phyloP scores from a whole-genome alignment of 768 basidiomycete genomes.

The Rhizopogon roseolus region DNA sequence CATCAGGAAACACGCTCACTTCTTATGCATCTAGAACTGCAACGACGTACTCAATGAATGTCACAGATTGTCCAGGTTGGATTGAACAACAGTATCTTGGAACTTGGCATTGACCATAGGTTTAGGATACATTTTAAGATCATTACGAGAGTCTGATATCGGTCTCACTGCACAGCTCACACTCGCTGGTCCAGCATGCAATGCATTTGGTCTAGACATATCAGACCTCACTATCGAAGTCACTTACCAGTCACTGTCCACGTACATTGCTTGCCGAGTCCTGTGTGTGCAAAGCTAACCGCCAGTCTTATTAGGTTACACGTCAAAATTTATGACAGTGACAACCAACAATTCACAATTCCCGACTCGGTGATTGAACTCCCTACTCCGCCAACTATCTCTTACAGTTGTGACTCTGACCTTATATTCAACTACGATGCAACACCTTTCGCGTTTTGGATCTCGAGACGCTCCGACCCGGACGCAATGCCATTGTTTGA shows the following conservation, averaged over 20 bases:
- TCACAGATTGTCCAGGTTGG: conserved; percentile 12
- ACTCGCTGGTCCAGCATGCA: conserved; percentile 49
- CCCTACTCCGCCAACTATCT: conserved; percentile 26
- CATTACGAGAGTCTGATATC: conserved; percentile 32
- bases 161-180: conserved; percentile 48
- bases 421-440: conserved; percentile 58
- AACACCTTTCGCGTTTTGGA: conserved; percentile 69
- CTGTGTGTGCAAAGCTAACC: neutral
- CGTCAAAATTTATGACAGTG: conserved; percentile 57
- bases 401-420: conserved; percentile 39
- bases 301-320: conserved; percentile 39
- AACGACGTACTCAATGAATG: conserved; percentile 2
- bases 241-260: conserved; percentile 47
- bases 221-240: conserved; percentile 52
- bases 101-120: neutral
- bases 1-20: neutral
- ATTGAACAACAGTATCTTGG: neutral
- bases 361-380: conserved; percentile 43
- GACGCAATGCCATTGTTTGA: conserved; percentile 54
- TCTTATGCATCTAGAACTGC: neutral
- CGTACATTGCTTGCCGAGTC: conserved; percentile 21
- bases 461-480: conserved; percentile 55
- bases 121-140: conserved; percentile 46
- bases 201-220: conserved; percentile 56
- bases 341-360: conserved; percentile 54